Conservation (phyloP, 331 rosid species). For the Pyrus hybrid region DNA sequence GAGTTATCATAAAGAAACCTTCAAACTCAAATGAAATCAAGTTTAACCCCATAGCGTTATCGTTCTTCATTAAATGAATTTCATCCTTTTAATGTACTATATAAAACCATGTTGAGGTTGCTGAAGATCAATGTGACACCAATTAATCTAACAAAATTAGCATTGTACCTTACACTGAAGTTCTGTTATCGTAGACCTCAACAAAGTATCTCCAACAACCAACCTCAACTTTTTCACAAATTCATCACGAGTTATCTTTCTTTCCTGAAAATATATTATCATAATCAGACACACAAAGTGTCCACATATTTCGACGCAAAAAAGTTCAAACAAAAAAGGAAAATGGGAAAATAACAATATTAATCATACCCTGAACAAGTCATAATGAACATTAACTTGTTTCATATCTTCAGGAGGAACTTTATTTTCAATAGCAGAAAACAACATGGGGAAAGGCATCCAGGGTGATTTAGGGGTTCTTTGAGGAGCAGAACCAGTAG, state of each 20-base stretch:
- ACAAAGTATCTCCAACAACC: constrained; percentile 54
- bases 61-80: neutral
- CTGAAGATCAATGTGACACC: neutral
- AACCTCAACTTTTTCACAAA: constrained; percentile 54
- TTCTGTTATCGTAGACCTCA: constrained; percentile 39
- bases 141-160: neutral
- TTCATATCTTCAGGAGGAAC: constrained; percentile 45
- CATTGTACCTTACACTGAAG: constrained; percentile 45
- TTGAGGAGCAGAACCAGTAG: constrained; percentile 24
- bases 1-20: too few species aligned
- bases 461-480: constrained; percentile 70
- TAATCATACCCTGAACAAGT: constrained; percentile 47
- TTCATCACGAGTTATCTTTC: constrained; percentile 45
- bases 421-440: constrained; percentile 47
- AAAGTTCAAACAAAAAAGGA: neutral
- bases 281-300: neutral
- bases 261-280: constrained; percentile 29
- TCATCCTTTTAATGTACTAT: neutral
- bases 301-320: constrained; percentile 8
- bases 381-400: constrained; percentile 36
- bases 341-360: neutral
- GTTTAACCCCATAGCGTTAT: neutral
- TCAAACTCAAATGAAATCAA: too few species aligned
- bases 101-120: neutral
- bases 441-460: constrained; percentile 67